Evolutionary conservation across 208 protist species (phyloP).

Genomic region (Porcisia deanei): DNA sequence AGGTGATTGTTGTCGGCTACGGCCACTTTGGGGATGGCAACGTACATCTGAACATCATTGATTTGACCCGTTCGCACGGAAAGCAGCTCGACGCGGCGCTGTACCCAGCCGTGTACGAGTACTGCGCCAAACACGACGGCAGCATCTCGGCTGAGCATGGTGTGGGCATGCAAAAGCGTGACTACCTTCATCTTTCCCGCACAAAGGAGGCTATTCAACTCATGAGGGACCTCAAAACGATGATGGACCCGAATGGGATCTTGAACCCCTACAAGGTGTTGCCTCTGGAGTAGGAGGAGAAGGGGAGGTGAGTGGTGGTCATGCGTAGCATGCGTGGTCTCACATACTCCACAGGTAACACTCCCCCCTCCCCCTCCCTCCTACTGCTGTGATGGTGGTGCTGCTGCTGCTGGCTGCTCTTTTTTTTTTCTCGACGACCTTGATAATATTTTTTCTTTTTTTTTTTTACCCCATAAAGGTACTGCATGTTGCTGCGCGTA

Average conservation of each 20-base stretch:
- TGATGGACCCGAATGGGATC: slow-evolving; percentile 96
- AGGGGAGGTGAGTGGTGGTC: neutral
- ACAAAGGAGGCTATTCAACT: slow-evolving; percentile 59
- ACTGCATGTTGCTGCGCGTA: too few relatives aligned
- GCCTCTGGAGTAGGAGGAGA: slow-evolving; percentile 17
- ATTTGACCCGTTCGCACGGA: slow-evolving; percentile 51
- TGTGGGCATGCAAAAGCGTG: slow-evolving; percentile 90
- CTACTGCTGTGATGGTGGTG: too few relatives aligned
- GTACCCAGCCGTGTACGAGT: slow-evolving; percentile 74
- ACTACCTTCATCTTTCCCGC: slow-evolving; percentile 87
- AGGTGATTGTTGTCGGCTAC: slow-evolving; percentile 88
- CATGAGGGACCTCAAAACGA: slow-evolving; percentile 90
- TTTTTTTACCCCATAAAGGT: too few relatives aligned
- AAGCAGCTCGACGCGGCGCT: slow-evolving; percentile 50
- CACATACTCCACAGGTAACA: too few relatives aligned
- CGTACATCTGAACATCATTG: slow-evolving; percentile 95
- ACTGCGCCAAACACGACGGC: slow-evolving; percentile 69
- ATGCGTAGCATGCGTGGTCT: neutral
- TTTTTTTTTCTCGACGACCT: too few relatives aligned
- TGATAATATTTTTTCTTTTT: too few relatives aligned
- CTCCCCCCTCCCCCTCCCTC: neutral
- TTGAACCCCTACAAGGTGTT: slow-evolving; percentile 96
- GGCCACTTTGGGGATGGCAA: slow-evolving; percentile 98
- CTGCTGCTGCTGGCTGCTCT: too few relatives aligned
- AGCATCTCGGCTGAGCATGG: slow-evolving; percentile 96